Conservation (phyloP, 768 basidiomycete species). For the Kockovaella imperatae region DNA sequence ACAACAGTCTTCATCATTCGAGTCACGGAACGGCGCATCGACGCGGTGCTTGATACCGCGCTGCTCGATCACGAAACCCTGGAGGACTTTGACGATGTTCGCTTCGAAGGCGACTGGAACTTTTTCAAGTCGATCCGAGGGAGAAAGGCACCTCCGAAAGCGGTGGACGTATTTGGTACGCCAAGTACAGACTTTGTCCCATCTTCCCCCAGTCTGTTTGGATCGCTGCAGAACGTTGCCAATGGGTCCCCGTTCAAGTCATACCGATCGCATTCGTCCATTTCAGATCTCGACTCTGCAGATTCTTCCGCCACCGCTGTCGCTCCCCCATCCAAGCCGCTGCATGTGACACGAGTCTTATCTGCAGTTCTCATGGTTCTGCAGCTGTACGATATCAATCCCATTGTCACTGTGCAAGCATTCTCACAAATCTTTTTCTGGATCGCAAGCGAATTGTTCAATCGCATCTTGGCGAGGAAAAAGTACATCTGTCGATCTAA, state of each 20-base stretch:
- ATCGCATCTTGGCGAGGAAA: conserved; percentile 55
- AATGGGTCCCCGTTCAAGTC: conserved; percentile 22
- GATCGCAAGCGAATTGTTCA: conserved; percentile 69
- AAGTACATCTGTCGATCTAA: conserved; percentile 86
- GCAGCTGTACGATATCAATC: conserved; percentile 76
- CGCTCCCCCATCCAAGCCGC: too few relatives aligned
- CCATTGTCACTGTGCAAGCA: conserved; percentile 74
- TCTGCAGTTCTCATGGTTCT: conserved; percentile 78
- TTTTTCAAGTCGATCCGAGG: conserved; percentile 46
- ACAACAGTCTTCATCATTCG: conserved; percentile 84
- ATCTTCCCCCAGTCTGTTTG: conserved; percentile 10
- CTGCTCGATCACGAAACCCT: conserved; percentile 74
- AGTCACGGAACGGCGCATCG: conserved; percentile 79
- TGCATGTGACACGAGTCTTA: conserved; percentile 64
- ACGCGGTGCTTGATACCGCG: conserved; percentile 70
- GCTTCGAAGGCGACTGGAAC: conserved; percentile 92
- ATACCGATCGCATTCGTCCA: conserved; percentile 16
- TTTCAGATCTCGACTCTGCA: conserved; percentile 14
- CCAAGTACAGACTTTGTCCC: conserved; percentile 2
- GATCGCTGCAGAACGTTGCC: conserved; percentile 9
- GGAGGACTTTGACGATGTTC: conserved; percentile 66
- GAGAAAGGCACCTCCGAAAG: conserved; percentile 36
- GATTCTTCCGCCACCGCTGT: conserved; percentile 11
- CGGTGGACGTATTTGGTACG: conserved; percentile 8
- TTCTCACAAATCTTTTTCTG: conserved; percentile 99